Evolutionary conservation across 495 filamentous ascomycete genomes (phyloP).

Genomic region (Penicillium ochrochloron): DNA sequence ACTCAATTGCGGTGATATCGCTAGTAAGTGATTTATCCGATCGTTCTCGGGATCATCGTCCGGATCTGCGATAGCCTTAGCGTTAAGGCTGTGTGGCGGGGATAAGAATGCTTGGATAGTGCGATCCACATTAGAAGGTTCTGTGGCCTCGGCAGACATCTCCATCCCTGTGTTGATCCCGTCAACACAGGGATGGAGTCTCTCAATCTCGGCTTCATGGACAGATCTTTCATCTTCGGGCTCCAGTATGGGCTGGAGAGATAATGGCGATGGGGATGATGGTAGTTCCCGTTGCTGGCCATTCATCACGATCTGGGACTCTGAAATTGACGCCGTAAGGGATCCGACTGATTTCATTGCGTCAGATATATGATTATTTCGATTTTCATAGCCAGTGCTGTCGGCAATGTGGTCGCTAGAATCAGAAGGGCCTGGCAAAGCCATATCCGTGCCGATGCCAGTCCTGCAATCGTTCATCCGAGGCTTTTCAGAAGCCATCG

Average conservation of each 20-base stretch:
- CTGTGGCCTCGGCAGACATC: neutral
- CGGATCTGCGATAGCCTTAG: constrained; percentile 1
- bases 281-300: constrained; percentile 3
- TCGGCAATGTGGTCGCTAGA: neutral
- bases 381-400: neutral
- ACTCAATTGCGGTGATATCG: constrained; percentile 15
- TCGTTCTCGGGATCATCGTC: neutral
- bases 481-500: constrained; percentile 14
- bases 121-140: neutral
- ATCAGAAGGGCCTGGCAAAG: neutral
- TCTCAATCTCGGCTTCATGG: neutral
- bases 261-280: constrained; percentile 18
- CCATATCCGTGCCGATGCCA: constrained; percentile 15
- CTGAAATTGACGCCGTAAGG: neutral
- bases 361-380: neutral
- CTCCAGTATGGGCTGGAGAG: constrained; percentile 8
- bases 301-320: neutral
- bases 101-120: neutral
- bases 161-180: too few relatives aligned
- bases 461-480: constrained; percentile 2
- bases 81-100: neutral
- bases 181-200: neutral
- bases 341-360: neutral
- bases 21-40: neutral
- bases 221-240: neutral